These are phyloP conservation scores for Dissophora ornata DNA, from an alignment of 192 early-diverging fungal species.

Conservation along the genomic window DNA sequence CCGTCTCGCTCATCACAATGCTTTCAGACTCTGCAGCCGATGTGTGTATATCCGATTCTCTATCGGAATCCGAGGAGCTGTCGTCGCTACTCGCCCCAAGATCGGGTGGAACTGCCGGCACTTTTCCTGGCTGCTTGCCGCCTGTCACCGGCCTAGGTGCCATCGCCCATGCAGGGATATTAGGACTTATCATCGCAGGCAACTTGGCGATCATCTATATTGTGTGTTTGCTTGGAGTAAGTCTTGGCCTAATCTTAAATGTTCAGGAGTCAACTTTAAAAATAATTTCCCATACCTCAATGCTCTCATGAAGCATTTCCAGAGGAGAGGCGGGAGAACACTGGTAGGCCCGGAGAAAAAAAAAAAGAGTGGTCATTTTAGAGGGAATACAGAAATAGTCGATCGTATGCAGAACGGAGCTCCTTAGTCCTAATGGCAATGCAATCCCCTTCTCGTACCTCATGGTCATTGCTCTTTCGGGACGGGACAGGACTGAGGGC, in stretches of 20 bases:
- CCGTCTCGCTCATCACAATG: slow-evolving; percentile 5
- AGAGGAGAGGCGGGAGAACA: slow-evolving; percentile 12
- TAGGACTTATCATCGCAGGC: slow-evolving; percentile 17
- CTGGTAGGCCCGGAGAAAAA: neutral
- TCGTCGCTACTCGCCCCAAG: slow-evolving; percentile 18
- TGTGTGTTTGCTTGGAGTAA: too few species aligned
- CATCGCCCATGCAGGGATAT: slow-evolving; percentile 9
- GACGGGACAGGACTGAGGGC: slow-evolving; percentile 1
- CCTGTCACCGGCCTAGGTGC: slow-evolving; percentile 19
- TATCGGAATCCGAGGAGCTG: slow-evolving; percentile 17
- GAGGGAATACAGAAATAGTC: neutral
- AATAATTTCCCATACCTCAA: slow-evolving; percentile 5
- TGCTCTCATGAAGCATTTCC: slow-evolving; percentile 22
- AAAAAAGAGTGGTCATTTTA: neutral
- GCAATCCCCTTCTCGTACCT: neutral
- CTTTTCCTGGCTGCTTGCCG: slow-evolving; percentile 32
- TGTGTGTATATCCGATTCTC: slow-evolving; percentile 5
- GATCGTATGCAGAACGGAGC: too few species aligned
- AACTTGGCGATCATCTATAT: slow-evolving; percentile 30
- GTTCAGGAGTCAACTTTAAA: neutral
- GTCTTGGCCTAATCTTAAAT: too few species aligned
- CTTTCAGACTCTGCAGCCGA: slow-evolving; percentile 16
- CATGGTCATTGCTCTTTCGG: neutral
- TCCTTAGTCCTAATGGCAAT: too few species aligned
- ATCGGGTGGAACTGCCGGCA: slow-evolving; percentile 17